Base-by-base conservation (phyloP, 1,139 yeast genomes). In the Candida glucosophila region DNA sequence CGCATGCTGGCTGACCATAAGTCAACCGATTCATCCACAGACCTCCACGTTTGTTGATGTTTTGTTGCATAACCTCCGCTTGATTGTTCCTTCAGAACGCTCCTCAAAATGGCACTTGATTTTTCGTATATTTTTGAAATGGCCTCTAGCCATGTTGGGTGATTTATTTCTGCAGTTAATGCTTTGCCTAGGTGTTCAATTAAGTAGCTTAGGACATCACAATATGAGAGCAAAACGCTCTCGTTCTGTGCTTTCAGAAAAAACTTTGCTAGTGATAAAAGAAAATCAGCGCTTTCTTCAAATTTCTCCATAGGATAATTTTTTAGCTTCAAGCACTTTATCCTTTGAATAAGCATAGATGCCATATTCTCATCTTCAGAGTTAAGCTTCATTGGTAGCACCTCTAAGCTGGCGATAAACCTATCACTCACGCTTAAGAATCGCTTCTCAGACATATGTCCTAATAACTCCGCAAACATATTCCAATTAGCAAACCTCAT, bases 401-500 rank as follows among this genome's bases (percentile, higher is more conserved):
- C 83, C 45, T 90, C 98, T 27, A 92, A 55, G 43, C 88, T 97
- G 0, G 94, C 93, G 30, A 90, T 82, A 44, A 92, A 92, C 28
- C 95, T 62, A 49, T 92, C 98, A 44, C 93, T 83, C 1, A 92
- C 97, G 32, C 86, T 77, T 11, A 83, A 52, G 41, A 92, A 86
- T 28, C 93, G 63, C 33, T 77, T 74, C 25, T 73, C 78, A 1
- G 95, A 82, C 95, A 92, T 86, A 38, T 75, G 77, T 2, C 98
- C 98, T 22, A 92, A 56, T 5, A 92, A 58, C 37, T 83, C 86
- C 0, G 97, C 94, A 50, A 92, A 79, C 18, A 88, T 63, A 43
- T 81, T 81, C 98, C 98, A 90, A 46, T 90, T 92, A 0, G 95
- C 88, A 2, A 92, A 75, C 30, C 95, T 70, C 4, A 86, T 80